These are phyloP conservation scores for Neolentinus lepideus DNA, from an alignment of 1,284 basidiomycete species.

Conservation along the genomic window DNA sequence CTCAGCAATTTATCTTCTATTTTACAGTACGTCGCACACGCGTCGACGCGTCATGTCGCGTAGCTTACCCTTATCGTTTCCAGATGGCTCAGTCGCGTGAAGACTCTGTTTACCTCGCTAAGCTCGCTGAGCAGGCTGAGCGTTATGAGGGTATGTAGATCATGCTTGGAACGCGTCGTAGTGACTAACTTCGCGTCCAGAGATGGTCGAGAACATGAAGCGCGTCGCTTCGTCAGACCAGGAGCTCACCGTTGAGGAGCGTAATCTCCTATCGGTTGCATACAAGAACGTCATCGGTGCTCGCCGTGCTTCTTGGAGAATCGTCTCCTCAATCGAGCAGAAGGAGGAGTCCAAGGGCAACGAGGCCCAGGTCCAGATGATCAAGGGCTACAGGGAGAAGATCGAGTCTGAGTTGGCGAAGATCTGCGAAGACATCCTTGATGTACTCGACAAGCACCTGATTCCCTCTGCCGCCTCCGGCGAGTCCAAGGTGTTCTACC, in stretches of 20 bases:
- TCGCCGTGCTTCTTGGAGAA: constrained; percentile 97
- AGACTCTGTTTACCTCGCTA: constrained; percentile 98
- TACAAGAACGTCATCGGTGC: constrained; percentile 99
- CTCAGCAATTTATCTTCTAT: constrained; percentile 14
- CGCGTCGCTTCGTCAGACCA: constrained; percentile 93
- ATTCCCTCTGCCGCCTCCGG: constrained; percentile 97
- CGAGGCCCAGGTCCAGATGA: constrained; percentile 96
- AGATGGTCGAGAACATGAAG: constrained; percentile 99
- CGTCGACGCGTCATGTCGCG: constrained; percentile 15
- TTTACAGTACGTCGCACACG: constrained; percentile 11
- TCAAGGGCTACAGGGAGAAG: constrained; percentile 98
- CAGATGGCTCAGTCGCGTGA: constrained; percentile 86
- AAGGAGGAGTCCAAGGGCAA: constrained; percentile 99
- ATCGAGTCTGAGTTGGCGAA: constrained; percentile 97
- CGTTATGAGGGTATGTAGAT: constrained; percentile 86
- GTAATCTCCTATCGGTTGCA: constrained; percentile 96
- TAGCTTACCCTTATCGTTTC: constrained; percentile 14
- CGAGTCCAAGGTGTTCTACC: constrained; percentile 99
- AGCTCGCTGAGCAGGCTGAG: constrained; percentile 99
- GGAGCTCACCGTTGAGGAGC: constrained; percentile 98
- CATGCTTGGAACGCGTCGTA: constrained; percentile 7
- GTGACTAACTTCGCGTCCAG: constrained; percentile 33
- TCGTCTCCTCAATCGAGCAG: constrained; percentile 99
- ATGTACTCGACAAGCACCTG: constrained; percentile 98
- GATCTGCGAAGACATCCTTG: constrained; percentile 99